Conservation (phyloP, 768 basidiomycete species). For the Boletellus sp. region DNA sequence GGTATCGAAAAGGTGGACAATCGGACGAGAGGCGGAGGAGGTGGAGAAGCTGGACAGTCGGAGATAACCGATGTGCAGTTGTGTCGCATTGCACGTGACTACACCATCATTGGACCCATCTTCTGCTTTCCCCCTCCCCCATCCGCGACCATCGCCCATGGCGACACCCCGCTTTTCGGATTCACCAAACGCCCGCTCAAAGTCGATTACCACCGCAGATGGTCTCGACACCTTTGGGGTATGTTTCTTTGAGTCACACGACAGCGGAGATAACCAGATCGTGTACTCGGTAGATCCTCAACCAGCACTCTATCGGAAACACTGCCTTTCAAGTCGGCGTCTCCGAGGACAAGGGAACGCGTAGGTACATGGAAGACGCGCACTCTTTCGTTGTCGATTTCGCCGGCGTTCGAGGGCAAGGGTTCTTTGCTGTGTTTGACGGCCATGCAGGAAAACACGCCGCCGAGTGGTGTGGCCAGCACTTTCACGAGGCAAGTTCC, state of each 20-base stretch:
- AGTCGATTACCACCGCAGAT: slow-evolving; percentile 75
- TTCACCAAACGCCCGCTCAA: slow-evolving; percentile 76
- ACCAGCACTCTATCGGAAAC: slow-evolving; percentile 65
- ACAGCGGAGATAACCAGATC: slow-evolving; percentile 1
- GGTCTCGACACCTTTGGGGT: slow-evolving; percentile 75
- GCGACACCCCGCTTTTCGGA: slow-evolving; percentile 41
- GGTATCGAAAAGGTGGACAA: slow-evolving; percentile 29
- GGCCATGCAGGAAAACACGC: slow-evolving; percentile 99
- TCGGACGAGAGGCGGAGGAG: slow-evolving; percentile 6
- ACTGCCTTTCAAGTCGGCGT: slow-evolving; percentile 60
- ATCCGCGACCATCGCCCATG: slow-evolving; percentile 20
- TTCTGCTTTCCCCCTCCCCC: slow-evolving; percentile 2
- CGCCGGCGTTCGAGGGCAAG: slow-evolving; percentile 86
- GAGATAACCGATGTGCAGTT: slow-evolving; percentile 25
- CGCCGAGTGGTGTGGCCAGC: slow-evolving; percentile 96
- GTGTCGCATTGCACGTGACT: slow-evolving; percentile 23
- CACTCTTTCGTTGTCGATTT: slow-evolving; percentile 97
- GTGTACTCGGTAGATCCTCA: slow-evolving; percentile 31
- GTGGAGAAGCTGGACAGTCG: slow-evolving; percentile 6
- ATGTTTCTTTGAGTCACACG: slow-evolving; percentile 26
- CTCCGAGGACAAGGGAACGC: slow-evolving; percentile 82
- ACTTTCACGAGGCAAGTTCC: slow-evolving; percentile 81
- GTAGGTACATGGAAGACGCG: slow-evolving; percentile 96
- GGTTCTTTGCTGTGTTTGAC: slow-evolving; percentile 97
- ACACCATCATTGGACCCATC: slow-evolving; percentile 6